Conservation (phyloP, 192 early-diverging fungal genomes). For the Podila verticillata region DNA sequence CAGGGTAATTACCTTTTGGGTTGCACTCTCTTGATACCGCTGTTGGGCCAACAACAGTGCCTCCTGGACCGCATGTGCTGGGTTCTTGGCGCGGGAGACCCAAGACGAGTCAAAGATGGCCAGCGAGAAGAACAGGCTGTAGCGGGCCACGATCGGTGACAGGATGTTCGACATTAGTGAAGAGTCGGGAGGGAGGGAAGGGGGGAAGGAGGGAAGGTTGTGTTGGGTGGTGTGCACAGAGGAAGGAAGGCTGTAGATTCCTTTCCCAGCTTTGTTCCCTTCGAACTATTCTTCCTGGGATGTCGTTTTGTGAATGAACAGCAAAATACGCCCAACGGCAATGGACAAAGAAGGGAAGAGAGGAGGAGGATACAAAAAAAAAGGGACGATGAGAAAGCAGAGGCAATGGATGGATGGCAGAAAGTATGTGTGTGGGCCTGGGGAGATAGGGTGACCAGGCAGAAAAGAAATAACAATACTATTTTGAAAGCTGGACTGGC, state of each 20-base stretch:
- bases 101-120: slow-evolving; percentile 37
- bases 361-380: neutral
- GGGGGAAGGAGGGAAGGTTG: neutral
- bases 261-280: no score
- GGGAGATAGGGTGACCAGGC: neutral
- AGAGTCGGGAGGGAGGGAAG: neutral
- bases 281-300: no score
- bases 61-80: slow-evolving; percentile 11
- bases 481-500: neutral
- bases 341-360: neutral
- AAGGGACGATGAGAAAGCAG: no score
- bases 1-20: slow-evolving; percentile 24
- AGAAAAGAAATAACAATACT: neutral
- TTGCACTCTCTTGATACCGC: slow-evolving; percentile 26
- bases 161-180: slow-evolving; percentile 40
- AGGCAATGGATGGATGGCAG: no score
- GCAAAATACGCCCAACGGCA: neutral
- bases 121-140: slow-evolving; percentile 46
- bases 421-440: no score
- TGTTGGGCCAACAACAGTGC: slow-evolving; percentile 21
- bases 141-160: slow-evolving; percentile 32
- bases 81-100: slow-evolving; percentile 16
- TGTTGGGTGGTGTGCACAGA: neutral
- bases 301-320: neutral
- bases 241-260: neutral